Evolutionary conservation across 495 filamentous ascomycete genomes (phyloP).

Genomic region (Penicillium simplicissimum): DNA sequence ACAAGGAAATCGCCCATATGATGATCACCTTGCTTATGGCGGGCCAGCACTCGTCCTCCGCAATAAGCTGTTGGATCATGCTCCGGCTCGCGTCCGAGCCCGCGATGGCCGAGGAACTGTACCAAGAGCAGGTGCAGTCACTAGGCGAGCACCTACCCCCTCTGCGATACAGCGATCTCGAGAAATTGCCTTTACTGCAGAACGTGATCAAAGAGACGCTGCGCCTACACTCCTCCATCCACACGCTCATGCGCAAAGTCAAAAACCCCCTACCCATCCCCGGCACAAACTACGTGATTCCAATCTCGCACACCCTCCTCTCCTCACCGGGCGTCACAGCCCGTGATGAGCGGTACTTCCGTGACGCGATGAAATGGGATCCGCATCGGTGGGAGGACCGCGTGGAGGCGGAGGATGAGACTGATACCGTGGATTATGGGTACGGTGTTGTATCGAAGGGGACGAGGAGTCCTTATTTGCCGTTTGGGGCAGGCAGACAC

Average conservation of each 20-base stretch:
- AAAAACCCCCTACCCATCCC: constrained; percentile 76
- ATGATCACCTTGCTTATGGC: constrained; percentile 92
- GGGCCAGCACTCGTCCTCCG: constrained; percentile 84
- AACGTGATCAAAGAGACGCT: constrained; percentile 79
- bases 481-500: constrained; percentile 92
- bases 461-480: constrained; percentile 81
- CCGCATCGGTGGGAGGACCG: constrained; percentile 79
- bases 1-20: constrained; percentile 84
- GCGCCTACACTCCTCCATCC: constrained; percentile 77
- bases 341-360: constrained; percentile 71
- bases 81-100: constrained; percentile 74
- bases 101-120: constrained; percentile 71
- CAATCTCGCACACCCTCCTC: constrained; percentile 72
- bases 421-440: constrained; percentile 80
- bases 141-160: constrained; percentile 64
- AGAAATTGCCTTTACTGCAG: constrained; percentile 67
- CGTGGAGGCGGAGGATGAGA: constrained; percentile 61
- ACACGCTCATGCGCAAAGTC: constrained; percentile 83
- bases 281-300: constrained; percentile 77
- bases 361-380: constrained; percentile 78
- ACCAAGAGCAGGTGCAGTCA: constrained; percentile 66
- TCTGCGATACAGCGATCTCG: constrained; percentile 65
- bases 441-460: constrained; percentile 93
- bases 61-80: constrained; percentile 79
- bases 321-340: constrained; percentile 78